Base-by-base conservation (phyloP, 2,329 filamentous ascomycete species). In the Metarhizium rileyi region DNA sequence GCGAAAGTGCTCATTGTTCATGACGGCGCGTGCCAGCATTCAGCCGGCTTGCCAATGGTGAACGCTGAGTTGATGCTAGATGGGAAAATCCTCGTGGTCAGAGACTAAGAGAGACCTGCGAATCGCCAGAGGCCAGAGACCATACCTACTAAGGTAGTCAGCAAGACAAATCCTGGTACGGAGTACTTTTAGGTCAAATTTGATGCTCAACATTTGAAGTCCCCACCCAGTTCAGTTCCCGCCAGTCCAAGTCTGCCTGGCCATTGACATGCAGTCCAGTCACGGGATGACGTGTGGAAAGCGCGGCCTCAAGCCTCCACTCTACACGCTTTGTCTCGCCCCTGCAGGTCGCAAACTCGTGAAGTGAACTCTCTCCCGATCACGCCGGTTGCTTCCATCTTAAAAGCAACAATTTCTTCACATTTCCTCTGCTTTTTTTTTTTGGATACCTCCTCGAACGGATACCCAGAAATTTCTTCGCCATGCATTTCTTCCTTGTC, bases 1-100 rank as follows among this genome's bases (percentile, higher is more conserved):
- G 49, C 93, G 85, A 62, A 98, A 98, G 61, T 96, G 88, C 41
- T 90, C 81, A 74, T 97, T 97, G 66, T 97, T 95, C 93, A 98
- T 97, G 35, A 41, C 54, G 48, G 45, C 49, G 46, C 23, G n/a
- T n/a, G n/a, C 27, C 22, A 25, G 20, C 26, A 38, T 22, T 25
- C 14, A 23, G 23, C 30, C 30, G 16, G 22, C 38, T 18, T 42
- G 22, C 7, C 43, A 16, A 30, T 20, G 44, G 4, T 25, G 44
- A 16, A 23, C 14, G 27, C 10, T 33, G 16, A 8, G 23, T 44
- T 22, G 28, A 41, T 22, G 46, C 22, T n/a, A 27, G 12, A 22
- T 14, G n/a, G 28, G 38, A 25, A 33, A 22, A 8, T 42, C 30
- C 30, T 38, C 6, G n/a, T 20, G 5, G 35, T 38, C 2, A 8